These are phyloP conservation scores for Yamadazyma takamatsuzukensis DNA, from an alignment of 805 yeast species.

Conservation along the genomic window DNA sequence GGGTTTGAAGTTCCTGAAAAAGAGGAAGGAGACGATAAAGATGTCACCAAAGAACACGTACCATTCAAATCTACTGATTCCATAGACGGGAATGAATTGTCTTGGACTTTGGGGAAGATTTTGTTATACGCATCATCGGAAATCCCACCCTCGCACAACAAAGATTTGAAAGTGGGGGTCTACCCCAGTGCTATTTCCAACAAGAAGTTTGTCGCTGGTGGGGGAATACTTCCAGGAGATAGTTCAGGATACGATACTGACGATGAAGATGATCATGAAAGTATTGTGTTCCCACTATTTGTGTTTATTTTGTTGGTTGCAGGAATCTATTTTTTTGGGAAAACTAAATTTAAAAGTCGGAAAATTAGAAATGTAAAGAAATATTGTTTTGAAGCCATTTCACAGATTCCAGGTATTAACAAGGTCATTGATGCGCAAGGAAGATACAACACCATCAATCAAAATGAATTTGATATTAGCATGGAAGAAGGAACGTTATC, in stretches of 20 bases:
- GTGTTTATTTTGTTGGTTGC: conserved; percentile 15
- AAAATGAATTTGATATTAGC: conserved; percentile 18
- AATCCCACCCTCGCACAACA: conserved; percentile 27
- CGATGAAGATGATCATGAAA: conserved; percentile 14
- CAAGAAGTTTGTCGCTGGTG: conserved; percentile 30
- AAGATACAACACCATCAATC: conserved; percentile 13
- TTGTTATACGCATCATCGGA: conserved; percentile 77
- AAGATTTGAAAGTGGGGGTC: conserved; percentile 31
- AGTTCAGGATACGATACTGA: conserved; percentile 12
- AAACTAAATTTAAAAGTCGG: conserved; percentile 9
- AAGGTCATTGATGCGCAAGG: conserved; percentile 8
- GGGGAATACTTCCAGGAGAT: conserved; percentile 9
- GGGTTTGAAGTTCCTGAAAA: conserved; percentile 44
- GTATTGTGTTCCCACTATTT: conserved; percentile 7
- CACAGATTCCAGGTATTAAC: conserved; percentile 21
- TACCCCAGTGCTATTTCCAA: conserved; percentile 37
- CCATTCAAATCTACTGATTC: conserved; percentile 81
- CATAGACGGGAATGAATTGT: conserved; percentile 78
- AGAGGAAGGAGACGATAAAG: conserved; percentile 24
- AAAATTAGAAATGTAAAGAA: conserved; percentile 11
- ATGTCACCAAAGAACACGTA: conserved; percentile 35
- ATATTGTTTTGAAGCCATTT: conserved; percentile 7
- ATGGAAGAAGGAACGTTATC: conserved; percentile 34
- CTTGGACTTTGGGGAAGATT: conserved; percentile 95
- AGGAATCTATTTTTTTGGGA: conserved; percentile 4